Evolutionary conservation across 345 rosid genomes (phyloP), one percentile per base, ranked within the genome.

Genomic region (Syzygium aromaticum): DNA sequence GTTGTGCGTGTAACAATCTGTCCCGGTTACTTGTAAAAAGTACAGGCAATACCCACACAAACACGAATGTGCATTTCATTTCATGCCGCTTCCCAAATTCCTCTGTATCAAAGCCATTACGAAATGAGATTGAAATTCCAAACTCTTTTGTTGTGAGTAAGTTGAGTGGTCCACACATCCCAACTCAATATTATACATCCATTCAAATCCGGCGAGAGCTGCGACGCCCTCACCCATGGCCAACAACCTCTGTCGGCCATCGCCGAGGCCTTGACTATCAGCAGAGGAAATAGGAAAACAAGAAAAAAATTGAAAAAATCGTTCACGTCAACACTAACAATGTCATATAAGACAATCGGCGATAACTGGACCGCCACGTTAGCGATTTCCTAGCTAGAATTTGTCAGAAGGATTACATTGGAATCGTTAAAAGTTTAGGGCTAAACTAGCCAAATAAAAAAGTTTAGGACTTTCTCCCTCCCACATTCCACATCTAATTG

Each of bases 291-390:
- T 64, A 8, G 23, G 8, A 64, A 64, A 63, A n/a, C 1, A 28
- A 64, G 2, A 3, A 15, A 30, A 28, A 64, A 64, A 14, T 63
- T n/a, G 5, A 7, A 28, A 28, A 28, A 1, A 30, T 30, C 2
- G 0, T 64, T 0, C 8, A n/a, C 16, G 0, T 64, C 0, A 0
- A 0, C 0, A 0, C 7, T 0, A 0, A 0, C 5, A 3, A 3
- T 67, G 3, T 8, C 0, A n/a, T 2, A 2, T 1, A 61, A n/a
- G 14, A 61, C 2, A 0, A 3, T 61, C 6, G 8, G 0, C 0
- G 16, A 0, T 30, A 17, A 54, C 10, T 21, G 25, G 25, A 54
- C 8, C 1, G 6, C 0, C 7, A 0, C 0, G 0, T 67, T 11
- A 4, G 0, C 0, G 0, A 67, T 67, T 17, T 67, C 13, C 23